A percentile compares a stretch with the other conserved stretches of the same genome.
These are phyloP conservation scores for Solanum hybrid DNA, from an alignment of 305 asterid species.

Conservation along the genomic window DNA sequence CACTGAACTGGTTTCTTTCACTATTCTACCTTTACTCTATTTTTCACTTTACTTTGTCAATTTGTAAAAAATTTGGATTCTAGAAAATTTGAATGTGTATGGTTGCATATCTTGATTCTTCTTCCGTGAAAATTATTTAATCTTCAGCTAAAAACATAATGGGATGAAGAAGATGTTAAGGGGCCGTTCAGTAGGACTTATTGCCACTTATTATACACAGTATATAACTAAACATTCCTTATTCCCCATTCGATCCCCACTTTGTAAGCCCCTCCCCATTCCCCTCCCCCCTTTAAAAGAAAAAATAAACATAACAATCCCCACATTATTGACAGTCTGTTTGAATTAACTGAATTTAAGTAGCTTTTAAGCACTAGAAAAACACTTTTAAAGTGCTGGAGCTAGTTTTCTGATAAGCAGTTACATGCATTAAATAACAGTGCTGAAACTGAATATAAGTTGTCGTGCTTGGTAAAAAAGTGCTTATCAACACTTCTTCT, in stretches of 20 bases:
- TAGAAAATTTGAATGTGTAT: background rate
- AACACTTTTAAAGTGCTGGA: background rate
- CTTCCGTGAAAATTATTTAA: background rate
- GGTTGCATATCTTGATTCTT: background rate
- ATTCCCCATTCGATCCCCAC: background rate
- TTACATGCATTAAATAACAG: background rate
- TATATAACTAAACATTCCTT: background rate
- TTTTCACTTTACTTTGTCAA: background rate
- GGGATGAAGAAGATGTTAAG: background rate
- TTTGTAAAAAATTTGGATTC: background rate
- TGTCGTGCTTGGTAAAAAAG: background rate
- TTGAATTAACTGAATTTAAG: background rate
- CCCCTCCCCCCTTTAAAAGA: too few species aligned
- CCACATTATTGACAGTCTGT: background rate
- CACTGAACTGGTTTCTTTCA: background rate
- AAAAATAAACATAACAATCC: background rate
- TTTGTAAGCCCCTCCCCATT: background rate
- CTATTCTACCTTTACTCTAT: background rate
- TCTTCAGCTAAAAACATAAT: background rate
- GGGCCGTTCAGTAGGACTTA: background rate
- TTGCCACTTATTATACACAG: background rate
- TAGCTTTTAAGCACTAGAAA: background rate
- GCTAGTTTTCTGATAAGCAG: background rate
- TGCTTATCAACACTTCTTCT: background rate
- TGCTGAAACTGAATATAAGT: background rate